phyloP scores from a whole-genome alignment of 805 yeast genomes.

The Saccharomycopsis sp. region DNA sequence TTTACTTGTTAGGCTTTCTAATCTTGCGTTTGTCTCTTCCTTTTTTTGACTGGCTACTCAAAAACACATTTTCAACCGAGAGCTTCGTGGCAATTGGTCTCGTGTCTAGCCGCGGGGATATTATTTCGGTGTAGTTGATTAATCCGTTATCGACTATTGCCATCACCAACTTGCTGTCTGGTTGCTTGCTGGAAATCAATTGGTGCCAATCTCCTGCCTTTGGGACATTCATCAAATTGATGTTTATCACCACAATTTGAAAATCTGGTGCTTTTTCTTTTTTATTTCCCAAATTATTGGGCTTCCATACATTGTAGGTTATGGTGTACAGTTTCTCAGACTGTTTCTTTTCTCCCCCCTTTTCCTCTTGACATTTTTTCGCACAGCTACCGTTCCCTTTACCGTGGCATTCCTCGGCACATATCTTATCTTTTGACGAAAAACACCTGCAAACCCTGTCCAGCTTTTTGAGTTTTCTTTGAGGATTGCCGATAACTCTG shows the following conservation, averaged over 20 bases:
- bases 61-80: conserved; percentile 7
- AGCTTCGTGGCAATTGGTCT: neutral
- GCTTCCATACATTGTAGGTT: conserved; percentile 64
- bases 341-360: neutral
- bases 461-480: neutral
- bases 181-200: conserved; percentile 24
- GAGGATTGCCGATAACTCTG: conserved; percentile 4
- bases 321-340: conserved; percentile 23
- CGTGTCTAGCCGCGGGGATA: neutral
- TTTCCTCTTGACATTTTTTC: neutral
- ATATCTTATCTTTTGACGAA: neutral
- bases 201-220: conserved; percentile 25
- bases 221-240: conserved; percentile 26
- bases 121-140: conserved; percentile 40
- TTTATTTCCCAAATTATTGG: conserved; percentile 39
- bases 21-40: neutral
- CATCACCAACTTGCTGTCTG: conserved; percentile 31
- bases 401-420: neutral
- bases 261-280: conserved; percentile 60
- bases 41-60: conserved; percentile 3
- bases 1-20: neutral
- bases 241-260: conserved; percentile 46
- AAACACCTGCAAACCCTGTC: neutral
- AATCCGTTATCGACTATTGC: conserved; percentile 62
- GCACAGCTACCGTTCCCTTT: neutral